Evolutionary conservation across 2,329 filamentous ascomycete genomes (phyloP), one percentile per base, ranked within the genome.

Genomic region (Neoarthrinium moseri): DNA sequence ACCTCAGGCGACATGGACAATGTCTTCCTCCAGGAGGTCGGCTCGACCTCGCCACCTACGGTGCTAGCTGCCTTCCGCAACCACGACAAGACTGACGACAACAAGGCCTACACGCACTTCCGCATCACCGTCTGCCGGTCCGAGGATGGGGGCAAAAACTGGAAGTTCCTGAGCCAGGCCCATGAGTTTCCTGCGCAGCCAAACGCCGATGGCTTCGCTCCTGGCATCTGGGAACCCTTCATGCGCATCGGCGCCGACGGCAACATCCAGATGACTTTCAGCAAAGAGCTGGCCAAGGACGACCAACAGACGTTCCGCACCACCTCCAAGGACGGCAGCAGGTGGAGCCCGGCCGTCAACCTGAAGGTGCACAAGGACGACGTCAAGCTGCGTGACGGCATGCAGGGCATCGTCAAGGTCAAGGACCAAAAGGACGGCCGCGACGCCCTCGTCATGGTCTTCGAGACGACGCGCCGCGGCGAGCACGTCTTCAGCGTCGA

Each of bases 191-290:
- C 51, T 2, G 56, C 66, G 0, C 58, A 60, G 0, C n/a, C n/a
- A n/a, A 45, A 63, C 18, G 23, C 22, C 12, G 12, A 26, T 7
- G 43, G 39, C 32, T 43, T 51, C 8, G n/a, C n/a, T n/a, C n/a
- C n/a, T n/a, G 69, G 69, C 0, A 56, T 71, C 22, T 72, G 69
- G 69, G 69, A 72, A 48, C 69, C 69, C 2, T 72, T 72, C 41
- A 66, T 72, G 62, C 60, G 68, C 6, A 44, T 68, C 11, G 65
- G 64, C 3, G 54, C 51, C 8, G 54, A 57, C 8, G 67, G 68
- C 17, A 63, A 64, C 37, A 55, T 72, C 10, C 68, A 71, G 48
- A 50, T 72, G 43, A 67, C 63, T 3, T 72, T 65, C 51, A 70
- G 68, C 17, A 60, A 68, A 46, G 69, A 72, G 51, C 66, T 65